phyloP scores from a whole-genome alignment of 2,329 filamentous ascomycete species.

The Hortaea werneckii region DNA sequence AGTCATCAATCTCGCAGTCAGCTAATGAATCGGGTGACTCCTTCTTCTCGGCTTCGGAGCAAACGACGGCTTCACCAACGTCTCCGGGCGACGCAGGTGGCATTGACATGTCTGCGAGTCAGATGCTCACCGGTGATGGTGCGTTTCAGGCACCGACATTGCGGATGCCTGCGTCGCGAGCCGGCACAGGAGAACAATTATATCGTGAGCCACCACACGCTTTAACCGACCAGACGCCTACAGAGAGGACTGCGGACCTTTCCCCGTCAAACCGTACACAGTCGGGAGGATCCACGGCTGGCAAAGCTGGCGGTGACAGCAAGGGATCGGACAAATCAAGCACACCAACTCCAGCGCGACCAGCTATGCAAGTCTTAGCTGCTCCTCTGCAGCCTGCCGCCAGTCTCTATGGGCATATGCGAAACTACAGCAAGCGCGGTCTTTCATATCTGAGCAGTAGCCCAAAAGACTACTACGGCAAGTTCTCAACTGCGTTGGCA shows the following conservation, averaged over 20 bases:
- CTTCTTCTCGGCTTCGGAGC: constrained; percentile 37
- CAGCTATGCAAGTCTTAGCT: constrained; percentile 3
- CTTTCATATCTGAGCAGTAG: constrained; percentile 58
- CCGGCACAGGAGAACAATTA: constrained; percentile 14
- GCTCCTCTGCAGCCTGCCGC: constrained; percentile 62
- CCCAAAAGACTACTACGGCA: constrained; percentile 92
- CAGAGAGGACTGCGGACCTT: constrained; percentile 8
- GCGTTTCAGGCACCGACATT: constrained; percentile 77
- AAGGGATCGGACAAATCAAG: not conserved
- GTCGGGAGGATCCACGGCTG: not conserved
- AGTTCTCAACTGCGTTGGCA: constrained; percentile 94
- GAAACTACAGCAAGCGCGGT: constrained; percentile 69
- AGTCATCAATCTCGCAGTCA: constrained; percentile 39
- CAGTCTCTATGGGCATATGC: constrained; percentile 72
- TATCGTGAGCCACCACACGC: constrained; percentile 28
- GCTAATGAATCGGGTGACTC: constrained; percentile 62
- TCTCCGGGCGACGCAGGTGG: constrained; percentile 7
- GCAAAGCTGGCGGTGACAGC: not conserved
- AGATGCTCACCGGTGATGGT: constrained; percentile 78
- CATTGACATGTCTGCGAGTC: constrained; percentile 61
- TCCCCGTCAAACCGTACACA: not conserved
- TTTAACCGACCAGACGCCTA: constrained; percentile 20
- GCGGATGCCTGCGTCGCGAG: constrained; percentile 14
- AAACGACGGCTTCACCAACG: constrained; percentile 12
- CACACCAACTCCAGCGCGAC: not conserved